Evolutionary conservation across 345 rosid genomes (phyloP), one percentile per base, ranked within the genome.

Genomic region (Gossypium arboreum): DNA sequence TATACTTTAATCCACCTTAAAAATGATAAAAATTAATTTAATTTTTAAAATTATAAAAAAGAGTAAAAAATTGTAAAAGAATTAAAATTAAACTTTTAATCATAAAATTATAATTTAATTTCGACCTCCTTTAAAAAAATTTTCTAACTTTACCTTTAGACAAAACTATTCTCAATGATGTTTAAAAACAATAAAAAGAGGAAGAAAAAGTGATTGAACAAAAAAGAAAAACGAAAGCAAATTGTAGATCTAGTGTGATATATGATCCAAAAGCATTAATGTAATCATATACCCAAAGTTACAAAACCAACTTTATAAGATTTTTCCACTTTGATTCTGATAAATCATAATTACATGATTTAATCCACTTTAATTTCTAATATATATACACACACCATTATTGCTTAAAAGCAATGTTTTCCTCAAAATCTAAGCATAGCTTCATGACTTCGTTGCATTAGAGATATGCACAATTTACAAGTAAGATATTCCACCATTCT

Each of bases 1-100:
- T 34, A 0, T 34, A 34, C 0, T 34, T 34, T 4, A 0, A 0
- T 34, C 6, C 1, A 4, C 39, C 0, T 34, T 34, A 0, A 29
- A 29, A 34, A 34, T 34, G 0, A 34, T 34, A 34, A 34, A 34
- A 0, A 0, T 4, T 34, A 34, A 34, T 34, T 34, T 34, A 34
- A 34, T 34, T 0, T 34, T 4, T 0, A 34, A 34, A 34, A 34
- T 34, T 34, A 34, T 34, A 34, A 34, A 29, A 4, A 4, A 0
- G 3, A 29, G 24, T 27, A 29, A 29, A 4, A 29, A 29, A 0
- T 3, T 29, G 1, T 29, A 29, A 29, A 29, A 29, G 0, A 0
- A 29, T 29, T 29, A 29, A 29, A 3, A 29, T 29, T 29, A 29
- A 0, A 27, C 0, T 27, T 27, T 27, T 27, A 3, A 27, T 27